Base-by-base conservation (phyloP, 1,284 basidiomycete species). In the Pseudozyma hubeiensis region DNA sequence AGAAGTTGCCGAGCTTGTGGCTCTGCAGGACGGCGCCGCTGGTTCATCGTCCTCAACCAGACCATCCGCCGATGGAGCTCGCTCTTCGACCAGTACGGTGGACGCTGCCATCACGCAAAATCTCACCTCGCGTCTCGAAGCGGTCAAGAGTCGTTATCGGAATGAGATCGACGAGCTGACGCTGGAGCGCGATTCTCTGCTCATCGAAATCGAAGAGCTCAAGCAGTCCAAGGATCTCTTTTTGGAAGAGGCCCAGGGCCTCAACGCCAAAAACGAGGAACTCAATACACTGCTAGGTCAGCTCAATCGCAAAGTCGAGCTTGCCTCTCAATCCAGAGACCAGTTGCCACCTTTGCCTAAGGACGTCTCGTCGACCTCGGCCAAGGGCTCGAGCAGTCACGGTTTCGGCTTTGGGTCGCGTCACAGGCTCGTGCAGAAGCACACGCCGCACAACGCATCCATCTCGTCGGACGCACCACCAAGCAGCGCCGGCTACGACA, bases 221-320 rank as follows among this genome's bases (percentile, higher is more conserved):
- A 91, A 90, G 80, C 91, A 93, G 33, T 90, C 92, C 4, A 89
- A 93, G 33, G 93, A 97, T 77, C 89, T 91, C 41, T 92, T 92
- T 86, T 86, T 95, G 17, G 94, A 97, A 78, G 95, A 98, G 86
- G 92, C 94, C 1, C 91, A 93, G 0, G 90, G 91, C 19, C 88
- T 99, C 52, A 94, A 93, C 81, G 91, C 91, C 14, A 90, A 94
- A 61, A 97, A 98, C 85, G 94, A 96, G 80, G 92, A 95, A 84
- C 88, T 98, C 11, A 91, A 91, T 6, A 92, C 94, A 81, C 88
- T 96, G 53, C 92, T 92, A 76, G 87, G 90, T 2, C 91, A 93
- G 60, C 61, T 81, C 47, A 61, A 62, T 17, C 68, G 68, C 41
- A 66, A 66, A 17, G 55, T 81, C 55, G 78, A 79, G 52, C 41